These are phyloP conservation scores for Spergularia azorica DNA, from an alignment of 179 eudicot genomes.

Conservation along the genomic window DNA sequence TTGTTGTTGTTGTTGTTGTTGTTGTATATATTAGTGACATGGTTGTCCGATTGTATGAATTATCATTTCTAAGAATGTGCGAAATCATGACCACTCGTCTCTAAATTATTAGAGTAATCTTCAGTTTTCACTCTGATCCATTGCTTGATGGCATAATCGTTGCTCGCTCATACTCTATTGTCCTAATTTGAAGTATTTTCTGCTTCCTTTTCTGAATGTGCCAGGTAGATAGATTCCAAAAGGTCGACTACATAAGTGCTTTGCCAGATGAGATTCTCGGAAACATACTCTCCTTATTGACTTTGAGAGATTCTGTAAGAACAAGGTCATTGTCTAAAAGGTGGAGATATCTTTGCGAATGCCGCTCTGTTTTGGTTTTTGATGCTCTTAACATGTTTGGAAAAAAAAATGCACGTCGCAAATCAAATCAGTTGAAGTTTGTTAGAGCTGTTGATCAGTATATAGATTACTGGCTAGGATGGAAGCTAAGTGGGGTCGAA, in stretches of 20 bases:
- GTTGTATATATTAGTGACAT: too few species aligned
- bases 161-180: too few species aligned
- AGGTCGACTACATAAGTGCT: conserved; percentile 6
- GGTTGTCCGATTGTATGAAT: too few species aligned
- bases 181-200: background rate
- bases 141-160: too few species aligned
- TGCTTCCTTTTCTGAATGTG: background rate
- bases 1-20: too few species aligned
- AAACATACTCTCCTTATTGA: conserved; percentile 13
- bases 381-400: conserved; percentile 13
- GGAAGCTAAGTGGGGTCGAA: background rate
- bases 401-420: too few species aligned
- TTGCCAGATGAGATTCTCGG: conserved; percentile 21
- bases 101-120: too few species aligned
- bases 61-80: too few species aligned
- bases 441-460: conserved; percentile 22
- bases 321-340: conserved; percentile 9
- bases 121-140: too few species aligned
- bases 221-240: background rate
- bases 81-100: too few species aligned
- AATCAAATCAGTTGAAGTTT: background rate
- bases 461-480: background rate
- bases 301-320: conserved; percentile 18
- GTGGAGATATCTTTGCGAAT: conserved; percentile 20
- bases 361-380: conserved; percentile 5